These are phyloP conservation scores for Allium sativum DNA, from an alignment of 106 monocot genomes.

Conservation along the genomic window DNA sequence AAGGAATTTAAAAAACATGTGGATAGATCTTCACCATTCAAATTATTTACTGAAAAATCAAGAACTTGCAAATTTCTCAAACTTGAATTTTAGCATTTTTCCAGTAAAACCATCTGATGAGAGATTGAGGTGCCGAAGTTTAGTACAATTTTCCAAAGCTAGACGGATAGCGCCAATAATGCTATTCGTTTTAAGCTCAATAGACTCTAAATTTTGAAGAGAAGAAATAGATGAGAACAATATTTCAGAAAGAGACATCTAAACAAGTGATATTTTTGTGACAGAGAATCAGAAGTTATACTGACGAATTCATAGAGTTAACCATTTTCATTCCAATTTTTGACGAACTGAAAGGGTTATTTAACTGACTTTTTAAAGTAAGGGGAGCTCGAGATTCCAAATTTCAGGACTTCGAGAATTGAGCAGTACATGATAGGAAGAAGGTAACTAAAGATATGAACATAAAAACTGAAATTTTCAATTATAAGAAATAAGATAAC, in stretches of 20 bases:
- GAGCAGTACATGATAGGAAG: constrained; percentile 17
- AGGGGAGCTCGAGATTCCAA: constrained; percentile 38
- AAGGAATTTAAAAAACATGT: too few relatives aligned
- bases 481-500: too few relatives aligned
- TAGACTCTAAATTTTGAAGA: constrained; percentile 19
- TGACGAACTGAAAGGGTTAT: constrained; percentile 45
- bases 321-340: constrained; percentile 27
- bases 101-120: constrained; percentile 48
- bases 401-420: constrained; percentile 10
- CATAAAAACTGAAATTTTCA: background rate
- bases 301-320: constrained; percentile 52
- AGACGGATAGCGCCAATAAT: constrained; percentile 40
- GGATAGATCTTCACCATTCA: constrained; percentile 36
- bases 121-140: constrained; percentile 53
- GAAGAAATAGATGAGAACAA: constrained; percentile 39
- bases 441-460: background rate
- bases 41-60: constrained; percentile 50
- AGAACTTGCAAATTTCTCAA: constrained; percentile 36
- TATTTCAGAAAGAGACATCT: constrained; percentile 47
- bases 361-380: constrained; percentile 35
- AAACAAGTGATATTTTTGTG: constrained; percentile 38
- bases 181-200: constrained; percentile 35
- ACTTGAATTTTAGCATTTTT: constrained; percentile 45
- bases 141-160: constrained; percentile 31
- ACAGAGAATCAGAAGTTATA: constrained; percentile 49